Evolutionary conservation across 805 yeast genomes (phyloP).

Genomic region (Cyberlindnera americana): DNA sequence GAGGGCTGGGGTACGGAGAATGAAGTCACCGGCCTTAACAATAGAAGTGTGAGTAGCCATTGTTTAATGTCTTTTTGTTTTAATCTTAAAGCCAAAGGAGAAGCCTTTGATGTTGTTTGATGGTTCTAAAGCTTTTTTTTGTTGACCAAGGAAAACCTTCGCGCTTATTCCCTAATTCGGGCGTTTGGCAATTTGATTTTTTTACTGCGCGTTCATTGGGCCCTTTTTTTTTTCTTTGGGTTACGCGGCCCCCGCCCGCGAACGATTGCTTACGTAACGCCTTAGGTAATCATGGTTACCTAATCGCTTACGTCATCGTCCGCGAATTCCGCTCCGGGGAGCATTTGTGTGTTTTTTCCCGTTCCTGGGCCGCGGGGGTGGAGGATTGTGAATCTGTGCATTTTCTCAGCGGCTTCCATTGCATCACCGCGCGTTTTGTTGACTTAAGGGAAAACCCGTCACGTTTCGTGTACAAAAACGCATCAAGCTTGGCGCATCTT

Average conservation of each 20-base stretch:
- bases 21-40: slow-evolving; percentile 71
- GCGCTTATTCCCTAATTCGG: not conserved
- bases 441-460: too few relatives aligned
- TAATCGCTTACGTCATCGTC: too few relatives aligned
- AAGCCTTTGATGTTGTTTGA: not conserved
- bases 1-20: slow-evolving; percentile 75
- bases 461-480: not conserved
- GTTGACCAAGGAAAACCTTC: too few relatives aligned
- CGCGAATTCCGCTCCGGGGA: too few relatives aligned
- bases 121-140: too few relatives aligned
- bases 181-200: slow-evolving; percentile 10
- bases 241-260: too few relatives aligned
- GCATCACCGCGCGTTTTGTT: not conserved
- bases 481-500: slow-evolving; percentile 1
- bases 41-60: slow-evolving; percentile 50
- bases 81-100: too few relatives aligned
- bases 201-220: slow-evolving; percentile 13
- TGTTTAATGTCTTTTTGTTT: not conserved
- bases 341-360: too few relatives aligned
- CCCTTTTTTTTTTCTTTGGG: too few relatives aligned
- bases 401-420: not conserved
- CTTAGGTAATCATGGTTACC: not conserved
- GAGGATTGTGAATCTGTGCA: not conserved
- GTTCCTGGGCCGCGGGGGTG: too few relatives aligned
- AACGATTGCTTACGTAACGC: too few relatives aligned